Percentiles rank a stretch among this genome's conserved stretches.
phyloP scores from a whole-genome alignment of 2,329 filamentous ascomycete species.

The Trichoderma harzianum region DNA sequence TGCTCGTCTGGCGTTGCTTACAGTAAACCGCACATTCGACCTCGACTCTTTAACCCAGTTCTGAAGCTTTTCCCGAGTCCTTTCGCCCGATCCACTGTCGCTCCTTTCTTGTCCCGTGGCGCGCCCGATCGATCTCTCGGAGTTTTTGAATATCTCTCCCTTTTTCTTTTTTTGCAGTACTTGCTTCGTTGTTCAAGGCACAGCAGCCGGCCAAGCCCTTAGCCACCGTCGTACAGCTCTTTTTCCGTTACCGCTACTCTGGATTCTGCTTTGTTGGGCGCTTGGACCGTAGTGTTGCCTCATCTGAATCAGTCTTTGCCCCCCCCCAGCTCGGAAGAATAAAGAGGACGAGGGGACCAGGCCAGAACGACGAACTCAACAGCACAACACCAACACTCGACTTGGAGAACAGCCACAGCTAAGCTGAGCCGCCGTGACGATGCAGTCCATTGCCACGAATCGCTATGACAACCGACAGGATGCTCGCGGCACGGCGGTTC shows the following conservation, averaged over 20 bases:
- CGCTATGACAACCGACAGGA: conserved; percentile 31
- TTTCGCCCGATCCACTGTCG: conserved; percentile 10
- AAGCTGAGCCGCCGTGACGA: conserved; percentile 29
- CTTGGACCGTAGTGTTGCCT: neutral
- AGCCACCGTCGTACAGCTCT: neutral
- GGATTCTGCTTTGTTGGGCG: neutral
- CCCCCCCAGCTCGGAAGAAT: neutral
- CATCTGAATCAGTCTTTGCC: neutral
- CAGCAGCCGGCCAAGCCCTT: neutral
- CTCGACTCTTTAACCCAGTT: neutral
- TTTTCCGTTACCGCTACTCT: conserved; percentile 1
- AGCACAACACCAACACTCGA: neutral
- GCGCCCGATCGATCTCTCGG: conserved; percentile 12
- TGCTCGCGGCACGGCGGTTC: conserved; percentile 27
- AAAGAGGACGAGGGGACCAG: neutral
- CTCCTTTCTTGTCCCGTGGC: conserved; percentile 17
- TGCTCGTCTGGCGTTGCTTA: conserved; percentile 7
- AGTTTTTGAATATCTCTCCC: neutral
- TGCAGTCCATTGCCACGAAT: conserved; percentile 27
- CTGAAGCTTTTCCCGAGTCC: neutral
- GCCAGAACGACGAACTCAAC: too few relatives aligned
- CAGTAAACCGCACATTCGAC: neutral
- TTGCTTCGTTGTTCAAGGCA: neutral
- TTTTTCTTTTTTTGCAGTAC: neutral
- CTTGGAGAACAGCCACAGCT: neutral